phyloP scores from a whole-genome alignment of 768 basidiomycete species.

The Collybia nuda region DNA sequence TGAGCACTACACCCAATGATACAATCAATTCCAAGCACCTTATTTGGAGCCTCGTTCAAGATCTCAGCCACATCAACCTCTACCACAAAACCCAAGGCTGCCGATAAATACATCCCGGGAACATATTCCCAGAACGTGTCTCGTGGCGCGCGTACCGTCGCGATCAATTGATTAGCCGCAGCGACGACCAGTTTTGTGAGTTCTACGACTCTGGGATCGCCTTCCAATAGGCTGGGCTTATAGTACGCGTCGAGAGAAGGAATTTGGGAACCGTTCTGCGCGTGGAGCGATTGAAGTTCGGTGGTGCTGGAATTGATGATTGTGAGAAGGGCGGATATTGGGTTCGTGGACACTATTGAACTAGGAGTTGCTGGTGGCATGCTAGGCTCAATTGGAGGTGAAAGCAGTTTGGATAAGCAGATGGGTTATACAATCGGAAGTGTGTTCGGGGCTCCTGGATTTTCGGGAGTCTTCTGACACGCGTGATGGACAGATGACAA shows the following conservation, averaged over 20 bases:
- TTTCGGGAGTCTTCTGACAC: no score
- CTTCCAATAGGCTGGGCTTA: constrained; percentile 17
- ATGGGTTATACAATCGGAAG: no score
- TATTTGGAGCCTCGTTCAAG: constrained; percentile 27
- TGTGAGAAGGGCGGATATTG: no score
- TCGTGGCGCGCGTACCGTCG: constrained; percentile 14
- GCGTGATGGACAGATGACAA: no score
- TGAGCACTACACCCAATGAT: no score
- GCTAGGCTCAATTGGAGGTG: no score
- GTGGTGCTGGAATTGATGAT: no score
- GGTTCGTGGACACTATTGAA: no score
- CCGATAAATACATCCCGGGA: constrained; percentile 13
- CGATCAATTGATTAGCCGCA: constrained; percentile 26
- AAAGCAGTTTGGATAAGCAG: no score
- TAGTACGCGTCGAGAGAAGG: constrained; percentile 24
- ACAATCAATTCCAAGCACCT: constrained; percentile 14
- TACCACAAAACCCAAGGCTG: constrained; percentile 18
- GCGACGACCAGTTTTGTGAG: constrained; percentile 17
- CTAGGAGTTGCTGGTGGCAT: no score
- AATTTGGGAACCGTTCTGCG: constrained; percentile 16
- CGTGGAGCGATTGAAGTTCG: constrained; percentile 12
- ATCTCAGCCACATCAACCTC: constrained; percentile 36
- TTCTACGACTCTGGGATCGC: constrained; percentile 9
- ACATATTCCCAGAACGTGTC: constrained; percentile 12
- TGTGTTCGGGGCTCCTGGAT: no score